These are phyloP conservation scores for Phoenix dactylifera DNA, from an alignment of 176 grass and related monocot genomes.

Conservation along the genomic window DNA sequence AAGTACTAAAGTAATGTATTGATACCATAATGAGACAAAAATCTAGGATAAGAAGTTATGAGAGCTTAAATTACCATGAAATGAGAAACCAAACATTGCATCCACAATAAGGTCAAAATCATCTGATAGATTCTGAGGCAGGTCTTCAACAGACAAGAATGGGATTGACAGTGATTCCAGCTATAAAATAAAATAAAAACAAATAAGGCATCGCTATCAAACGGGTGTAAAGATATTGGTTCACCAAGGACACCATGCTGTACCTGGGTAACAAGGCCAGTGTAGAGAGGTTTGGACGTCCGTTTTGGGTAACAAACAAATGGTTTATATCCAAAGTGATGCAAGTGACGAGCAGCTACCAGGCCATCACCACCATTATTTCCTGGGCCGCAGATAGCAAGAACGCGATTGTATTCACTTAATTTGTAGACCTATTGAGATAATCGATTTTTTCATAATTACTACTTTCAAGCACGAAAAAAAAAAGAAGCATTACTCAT, in stretches of 20 bases:
- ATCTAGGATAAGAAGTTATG: too few relatives aligned
- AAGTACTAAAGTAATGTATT: too few relatives aligned
- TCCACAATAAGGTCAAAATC: slow-evolving; percentile 70
- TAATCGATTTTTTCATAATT: slow-evolving; percentile 2
- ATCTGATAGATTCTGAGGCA: slow-evolving; percentile 39
- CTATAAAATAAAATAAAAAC: slow-evolving; percentile 25
- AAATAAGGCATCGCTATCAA: too few relatives aligned
- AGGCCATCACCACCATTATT: slow-evolving; percentile 97
- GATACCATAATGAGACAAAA: too few relatives aligned
- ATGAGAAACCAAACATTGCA: slow-evolving; percentile 97
- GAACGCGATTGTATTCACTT: slow-evolving; percentile 50
- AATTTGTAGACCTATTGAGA: slow-evolving; percentile 77
- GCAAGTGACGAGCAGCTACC: slow-evolving; percentile 86
- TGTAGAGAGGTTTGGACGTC: slow-evolving; percentile 58
- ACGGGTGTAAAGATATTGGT: too few relatives aligned
- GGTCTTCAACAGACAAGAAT: slow-evolving; percentile 54
- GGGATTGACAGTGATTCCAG: slow-evolving; percentile 54
- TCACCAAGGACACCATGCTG: background rate
- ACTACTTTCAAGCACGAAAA: background rate
- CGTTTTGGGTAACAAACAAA: slow-evolving; percentile 84
- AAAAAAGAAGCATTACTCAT: too few relatives aligned
- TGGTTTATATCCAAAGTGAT: slow-evolving; percentile 65
- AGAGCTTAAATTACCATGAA: slow-evolving; percentile 47
- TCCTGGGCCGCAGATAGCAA: slow-evolving; percentile 85
- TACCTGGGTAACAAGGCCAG: slow-evolving; percentile 81